phyloP scores from a whole-genome alignment of 148 eudicot genomes.

The Pouteria glomerata region DNA sequence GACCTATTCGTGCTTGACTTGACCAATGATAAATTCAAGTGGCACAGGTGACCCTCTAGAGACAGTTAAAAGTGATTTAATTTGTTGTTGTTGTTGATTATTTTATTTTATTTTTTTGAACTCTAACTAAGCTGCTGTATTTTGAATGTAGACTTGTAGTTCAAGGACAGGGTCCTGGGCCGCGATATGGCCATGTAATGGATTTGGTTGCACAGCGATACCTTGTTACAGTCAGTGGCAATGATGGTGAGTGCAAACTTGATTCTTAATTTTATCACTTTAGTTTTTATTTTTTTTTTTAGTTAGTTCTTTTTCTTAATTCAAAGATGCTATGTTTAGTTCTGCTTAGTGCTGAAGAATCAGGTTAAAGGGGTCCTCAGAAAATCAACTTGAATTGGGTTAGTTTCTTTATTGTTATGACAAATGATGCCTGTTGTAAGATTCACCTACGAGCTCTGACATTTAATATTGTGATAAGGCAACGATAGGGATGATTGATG shows the following conservation, averaged over 20 bases:
- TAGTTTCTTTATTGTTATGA: no score
- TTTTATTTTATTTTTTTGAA: not conserved
- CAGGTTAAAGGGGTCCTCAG: no score
- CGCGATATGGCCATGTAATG: slow-evolving; percentile 95
- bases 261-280: not conserved
- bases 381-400: no score
- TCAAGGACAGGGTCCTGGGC: slow-evolving; percentile 94
- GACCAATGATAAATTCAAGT: slow-evolving; percentile 88
- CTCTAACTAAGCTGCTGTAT: slow-evolving; percentile 16
- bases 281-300: not conserved
- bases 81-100: no score
- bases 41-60: slow-evolving; percentile 68
- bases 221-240: slow-evolving; percentile 82
- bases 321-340: no score
- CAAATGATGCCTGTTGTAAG: no score
- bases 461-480: no score
- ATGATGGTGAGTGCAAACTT: slow-evolving; percentile 61
- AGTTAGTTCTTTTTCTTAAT: not conserved
- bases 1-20: slow-evolving; percentile 88
- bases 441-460: no score
- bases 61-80: slow-evolving; percentile 1
- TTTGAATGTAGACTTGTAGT: slow-evolving; percentile 68
- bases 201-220: slow-evolving; percentile 87
- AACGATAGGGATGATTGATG: no score
- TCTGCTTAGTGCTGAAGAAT: no score